These are phyloP conservation scores for Corylus avellana DNA, from an alignment of 306 rosid genomes.

Conservation along the genomic window DNA sequence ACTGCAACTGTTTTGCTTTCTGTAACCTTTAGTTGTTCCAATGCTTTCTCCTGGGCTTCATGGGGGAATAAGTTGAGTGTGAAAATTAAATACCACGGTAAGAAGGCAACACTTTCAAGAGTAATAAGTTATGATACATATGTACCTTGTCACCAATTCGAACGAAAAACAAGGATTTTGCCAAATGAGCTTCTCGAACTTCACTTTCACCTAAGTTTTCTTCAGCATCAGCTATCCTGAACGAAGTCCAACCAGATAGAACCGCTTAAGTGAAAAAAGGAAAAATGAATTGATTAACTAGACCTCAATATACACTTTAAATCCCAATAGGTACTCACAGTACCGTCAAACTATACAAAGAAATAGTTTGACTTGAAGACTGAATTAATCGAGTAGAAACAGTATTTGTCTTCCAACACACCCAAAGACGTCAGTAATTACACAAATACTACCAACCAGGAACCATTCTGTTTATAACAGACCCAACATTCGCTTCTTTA, in stretches of 20 bases:
- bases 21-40: slow-evolving; percentile 90
- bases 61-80: slow-evolving; percentile 6
- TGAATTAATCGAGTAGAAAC: no score
- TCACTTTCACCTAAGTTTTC: slow-evolving; percentile 99
- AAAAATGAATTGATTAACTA: neutral
- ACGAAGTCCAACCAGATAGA: slow-evolving; percentile 31
- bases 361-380: neutral
- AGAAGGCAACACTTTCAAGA: neutral
- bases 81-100: slow-evolving; percentile 20
- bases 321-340: neutral
- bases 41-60: slow-evolving; percentile 71
- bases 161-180: slow-evolving; percentile 85
- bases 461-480: no score
- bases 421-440: no score
- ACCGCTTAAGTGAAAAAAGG: slow-evolving; percentile 1
- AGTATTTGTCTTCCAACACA: no score
- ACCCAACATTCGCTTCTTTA: no score
- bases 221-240: slow-evolving; percentile 95
- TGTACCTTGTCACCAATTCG: slow-evolving; percentile 89
- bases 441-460: no score
- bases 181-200: slow-evolving; percentile 98
- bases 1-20: slow-evolving; percentile 97
- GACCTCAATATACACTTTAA: slow-evolving; percentile 17
- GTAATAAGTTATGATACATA: slow-evolving; percentile 15
- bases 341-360: neutral